phyloP scores from a whole-genome alignment of 2,329 filamentous ascomycete species.

The Fusarium globosum region DNA sequence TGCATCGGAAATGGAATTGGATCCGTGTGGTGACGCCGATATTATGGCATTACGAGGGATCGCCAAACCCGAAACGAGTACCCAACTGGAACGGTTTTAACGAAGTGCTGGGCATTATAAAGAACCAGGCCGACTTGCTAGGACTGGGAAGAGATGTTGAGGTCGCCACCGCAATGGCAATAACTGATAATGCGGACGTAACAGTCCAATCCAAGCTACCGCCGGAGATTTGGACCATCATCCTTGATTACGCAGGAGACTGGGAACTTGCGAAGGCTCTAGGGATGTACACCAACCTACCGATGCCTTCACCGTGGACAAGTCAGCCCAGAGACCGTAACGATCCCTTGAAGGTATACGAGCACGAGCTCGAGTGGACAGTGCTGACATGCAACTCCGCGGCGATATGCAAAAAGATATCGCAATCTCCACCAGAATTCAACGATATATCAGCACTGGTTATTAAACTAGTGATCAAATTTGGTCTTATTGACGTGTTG shows the following conservation, averaged over 20 bases:
- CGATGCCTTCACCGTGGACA: constrained; percentile 77
- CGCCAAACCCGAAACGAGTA: constrained; percentile 61
- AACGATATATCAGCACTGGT: constrained; percentile 80
- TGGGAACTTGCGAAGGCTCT: constrained; percentile 91
- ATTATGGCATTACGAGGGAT: constrained; percentile 79
- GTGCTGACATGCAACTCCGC: constrained; percentile 78
- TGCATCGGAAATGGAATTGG: constrained; percentile 88
- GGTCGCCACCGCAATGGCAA: constrained; percentile 56
- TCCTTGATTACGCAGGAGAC: constrained; percentile 85
- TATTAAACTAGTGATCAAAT: constrained; percentile 91
- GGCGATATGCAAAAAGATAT: constrained; percentile 79
- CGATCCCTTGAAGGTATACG: constrained; percentile 76
- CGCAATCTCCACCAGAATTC: constrained; percentile 76
- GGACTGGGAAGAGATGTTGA: constrained; percentile 79
- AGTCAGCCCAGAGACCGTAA: constrained; percentile 67
- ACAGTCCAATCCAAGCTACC: constrained; percentile 68
- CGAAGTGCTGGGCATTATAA: constrained; percentile 78
- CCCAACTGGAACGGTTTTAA: constrained; percentile 74
- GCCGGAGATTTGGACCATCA: constrained; percentile 88
- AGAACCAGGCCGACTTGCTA: constrained; percentile 81
- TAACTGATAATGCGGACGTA: constrained; percentile 49
- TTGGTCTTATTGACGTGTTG: constrained; percentile 83
- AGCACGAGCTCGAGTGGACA: constrained; percentile 85
- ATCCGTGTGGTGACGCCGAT: constrained; percentile 83
- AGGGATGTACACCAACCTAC: constrained; percentile 81